These are phyloP conservation scores for Arachis stenosperma DNA, from an alignment of 306 rosid species.

Conservation along the genomic window DNA sequence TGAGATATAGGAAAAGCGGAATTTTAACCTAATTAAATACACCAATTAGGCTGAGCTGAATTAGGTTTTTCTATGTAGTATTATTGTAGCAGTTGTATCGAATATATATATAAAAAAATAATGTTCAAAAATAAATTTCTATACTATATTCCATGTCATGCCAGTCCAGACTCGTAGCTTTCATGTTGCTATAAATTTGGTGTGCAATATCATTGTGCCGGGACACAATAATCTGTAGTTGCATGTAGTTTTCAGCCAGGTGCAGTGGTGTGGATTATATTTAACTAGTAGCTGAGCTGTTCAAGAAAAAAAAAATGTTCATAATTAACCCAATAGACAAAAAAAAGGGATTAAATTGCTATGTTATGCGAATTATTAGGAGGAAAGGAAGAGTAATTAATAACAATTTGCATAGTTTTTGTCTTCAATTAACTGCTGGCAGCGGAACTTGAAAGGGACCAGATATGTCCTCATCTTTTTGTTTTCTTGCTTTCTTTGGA, in stretches of 20 bases:
- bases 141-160: constrained; percentile 7
- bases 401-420: not conserved
- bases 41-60: too few species aligned
- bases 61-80: too few species aligned
- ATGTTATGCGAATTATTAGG: not conserved
- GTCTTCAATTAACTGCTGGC: not conserved
- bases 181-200: constrained; percentile 1
- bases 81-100: too few species aligned
- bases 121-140: not conserved
- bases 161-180: constrained; percentile 9
- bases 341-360: not conserved
- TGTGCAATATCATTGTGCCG: constrained; percentile 5
- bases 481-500: constrained; percentile 2
- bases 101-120: too few species aligned
- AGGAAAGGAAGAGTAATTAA: not conserved
- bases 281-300: constrained; percentile 1
- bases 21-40: too few species aligned
- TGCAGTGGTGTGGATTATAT: not conserved
- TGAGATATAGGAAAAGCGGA: too few species aligned
- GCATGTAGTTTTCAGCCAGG: constrained; percentile 9
- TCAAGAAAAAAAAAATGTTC: not conserved
- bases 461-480: constrained; percentile 22
- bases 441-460: constrained; percentile 28
- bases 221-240: not conserved
- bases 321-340: too few species aligned